A percentile compares a stretch with the other conserved stretches of the same genome.
phyloP scores from a whole-genome alignment of 2,329 filamentous ascomycete genomes.

The Fusarium penzigii region DNA sequence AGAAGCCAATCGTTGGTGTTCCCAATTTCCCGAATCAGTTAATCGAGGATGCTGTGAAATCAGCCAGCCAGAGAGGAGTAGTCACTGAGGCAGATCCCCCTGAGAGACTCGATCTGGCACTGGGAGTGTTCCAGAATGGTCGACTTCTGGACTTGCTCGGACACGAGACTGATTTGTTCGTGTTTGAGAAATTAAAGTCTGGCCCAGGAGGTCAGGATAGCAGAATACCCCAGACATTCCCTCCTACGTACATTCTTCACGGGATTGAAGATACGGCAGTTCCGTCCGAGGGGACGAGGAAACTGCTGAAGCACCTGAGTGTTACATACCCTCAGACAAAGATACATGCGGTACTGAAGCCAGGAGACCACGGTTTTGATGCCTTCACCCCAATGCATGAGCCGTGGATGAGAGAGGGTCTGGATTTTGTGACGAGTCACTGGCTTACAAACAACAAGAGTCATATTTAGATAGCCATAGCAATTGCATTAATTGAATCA shows the following conservation, averaged over 20 bases:
- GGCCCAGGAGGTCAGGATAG: neutral
- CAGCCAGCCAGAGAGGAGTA: neutral
- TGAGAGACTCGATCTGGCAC: neutral
- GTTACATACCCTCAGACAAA: neutral
- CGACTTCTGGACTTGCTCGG: conserved; percentile 3
- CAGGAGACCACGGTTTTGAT: conserved; percentile 4
- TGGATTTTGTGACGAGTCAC: neutral
- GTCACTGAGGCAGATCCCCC: conserved; percentile 4
- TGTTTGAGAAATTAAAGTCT: neutral
- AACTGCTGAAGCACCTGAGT: neutral
- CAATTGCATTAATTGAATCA: no score
- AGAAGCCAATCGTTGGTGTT: conserved; percentile 2
- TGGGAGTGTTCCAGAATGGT: conserved; percentile 3
- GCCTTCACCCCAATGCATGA: neutral
- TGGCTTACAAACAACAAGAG: neutral
- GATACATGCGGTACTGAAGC: neutral
- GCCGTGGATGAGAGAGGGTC: neutral
- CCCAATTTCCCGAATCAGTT: conserved; percentile 1
- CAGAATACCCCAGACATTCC: neutral
- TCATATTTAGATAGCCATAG: neutral
- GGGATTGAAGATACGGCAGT: conserved; percentile 1
- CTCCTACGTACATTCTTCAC: neutral
- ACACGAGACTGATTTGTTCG: neutral
- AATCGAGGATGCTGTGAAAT: neutral
- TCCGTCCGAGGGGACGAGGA: conserved; percentile 1